These are phyloP conservation scores for Phytophthora cryptogea DNA, from an alignment of 352 stramenopile genomes.

Conservation along the genomic window DNA sequence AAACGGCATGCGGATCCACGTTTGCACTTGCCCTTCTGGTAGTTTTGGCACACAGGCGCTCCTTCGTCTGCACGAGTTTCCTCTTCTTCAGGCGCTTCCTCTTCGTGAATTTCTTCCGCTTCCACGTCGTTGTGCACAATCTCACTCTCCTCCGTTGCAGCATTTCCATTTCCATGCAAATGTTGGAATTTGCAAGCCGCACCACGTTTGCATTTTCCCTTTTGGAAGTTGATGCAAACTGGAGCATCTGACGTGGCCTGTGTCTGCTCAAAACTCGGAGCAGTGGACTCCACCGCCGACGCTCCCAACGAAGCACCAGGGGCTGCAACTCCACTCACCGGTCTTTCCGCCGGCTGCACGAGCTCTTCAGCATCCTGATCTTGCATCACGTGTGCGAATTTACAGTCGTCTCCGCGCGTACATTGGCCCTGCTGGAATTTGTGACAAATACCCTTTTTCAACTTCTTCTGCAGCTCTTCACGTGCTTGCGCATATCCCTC, in stretches of 20 bases:
- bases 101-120: background rate
- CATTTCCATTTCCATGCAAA: constrained; percentile 26
- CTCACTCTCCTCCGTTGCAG: constrained; percentile 7
- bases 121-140: constrained; percentile 13
- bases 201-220: constrained; percentile 75
- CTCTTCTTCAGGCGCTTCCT: constrained; percentile 31
- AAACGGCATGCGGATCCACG: constrained; percentile 64
- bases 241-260: constrained; percentile 51
- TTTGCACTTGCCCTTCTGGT: constrained; percentile 74
- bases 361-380: constrained; percentile 61
- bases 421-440: constrained; percentile 72
- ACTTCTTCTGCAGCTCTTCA: constrained; percentile 74
- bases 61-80: constrained; percentile 46
- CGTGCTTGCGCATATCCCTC: constrained; percentile 67
- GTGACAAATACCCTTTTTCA: constrained; percentile 79
- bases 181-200: constrained; percentile 63
- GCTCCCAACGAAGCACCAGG: constrained; percentile 31
- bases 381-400: constrained; percentile 74
- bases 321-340: constrained; percentile 25
- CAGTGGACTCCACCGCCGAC: background rate
- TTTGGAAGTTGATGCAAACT: constrained; percentile 77
- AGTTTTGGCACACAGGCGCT: constrained; percentile 66
- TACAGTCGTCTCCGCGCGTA: constrained; percentile 63
- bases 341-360: constrained; percentile 40
- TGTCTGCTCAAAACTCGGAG: constrained; percentile 12